Evolutionary conservation across 202 grass and related monocot species (phyloP), one percentile per base, ranked within the genome.

Genomic region (Brachypodium distachyon): DNA sequence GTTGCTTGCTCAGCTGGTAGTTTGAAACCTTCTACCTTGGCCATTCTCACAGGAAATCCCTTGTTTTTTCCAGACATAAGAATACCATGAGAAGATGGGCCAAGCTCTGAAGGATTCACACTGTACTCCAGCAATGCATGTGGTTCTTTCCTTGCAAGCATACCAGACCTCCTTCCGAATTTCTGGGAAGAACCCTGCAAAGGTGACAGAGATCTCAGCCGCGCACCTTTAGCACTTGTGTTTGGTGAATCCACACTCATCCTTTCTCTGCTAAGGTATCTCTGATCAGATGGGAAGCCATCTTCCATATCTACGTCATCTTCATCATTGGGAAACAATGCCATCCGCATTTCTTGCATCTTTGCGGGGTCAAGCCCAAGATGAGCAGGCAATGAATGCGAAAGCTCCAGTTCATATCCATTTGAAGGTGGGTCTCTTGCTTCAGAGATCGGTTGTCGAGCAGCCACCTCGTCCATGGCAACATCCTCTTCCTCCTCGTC

Each of bases 1-100:
- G 91, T 85, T 81, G 57, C 68, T 59, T 94, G 89, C 33, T 94
- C 86, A 21, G 79, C 65, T 23, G 89, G 89, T 66, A 92, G 37
- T 83, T 89, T 98, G 77, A 98, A 98, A 41, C 89, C 95, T 77
- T 90, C 80, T 36, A 88, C 82, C 81, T 98, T 98, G 70, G 89
- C 78, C 81, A 92, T 77, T 61, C 83, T 90, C 25, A 92, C 56
- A 18, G 84, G 76, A 71, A 89, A 73, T 4, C 85, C 89, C 83
- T 78, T 98, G 74, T 85, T 98, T 73, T 90, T 81, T 16, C 91
- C 87, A 52, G 87, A 90, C 80, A 98, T 80, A 62, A 98, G 83
- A 84, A 98, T 95, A 73, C 77, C 88, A 38, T 67, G 82, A 40
- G 73, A 84, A 36, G 62, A 83, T 44, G 80, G 83, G 61, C 77